Evolutionary conservation across 179 eudicot species (phyloP).

Genomic region (Drosera spatulata): DNA sequence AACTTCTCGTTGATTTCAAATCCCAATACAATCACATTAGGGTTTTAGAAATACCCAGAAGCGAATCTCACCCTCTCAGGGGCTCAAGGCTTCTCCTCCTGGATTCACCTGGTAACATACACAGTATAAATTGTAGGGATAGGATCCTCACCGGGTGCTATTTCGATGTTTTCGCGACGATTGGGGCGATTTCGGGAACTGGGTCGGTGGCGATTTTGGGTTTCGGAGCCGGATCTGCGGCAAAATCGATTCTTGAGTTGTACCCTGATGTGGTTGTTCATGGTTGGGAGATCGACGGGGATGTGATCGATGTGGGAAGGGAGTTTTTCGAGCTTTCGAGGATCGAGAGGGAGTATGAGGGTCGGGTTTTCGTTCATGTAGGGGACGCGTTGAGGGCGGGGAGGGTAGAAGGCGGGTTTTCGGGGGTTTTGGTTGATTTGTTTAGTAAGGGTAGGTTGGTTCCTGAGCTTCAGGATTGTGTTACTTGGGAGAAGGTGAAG

Average conservation of each 20-base stretch:
- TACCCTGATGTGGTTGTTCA: conserved; percentile 49
- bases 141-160: conserved; percentile 53
- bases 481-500: conserved; percentile 61
- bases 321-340: conserved; percentile 47
- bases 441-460: conserved; percentile 39
- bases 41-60: conserved; percentile 63
- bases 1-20: conserved; percentile 58
- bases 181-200: conserved; percentile 66
- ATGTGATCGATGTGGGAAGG: conserved; percentile 59
- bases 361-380: conserved; percentile 39
- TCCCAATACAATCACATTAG: conserved; percentile 66
- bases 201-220: conserved; percentile 79
- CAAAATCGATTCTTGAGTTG: conserved; percentile 36
- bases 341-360: conserved; percentile 31
- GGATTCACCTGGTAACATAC: conserved; percentile 80
- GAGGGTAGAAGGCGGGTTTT: conserved; percentile 28
- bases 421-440: conserved; percentile 27
- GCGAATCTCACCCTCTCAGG: conserved; percentile 65
- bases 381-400: conserved; percentile 53
- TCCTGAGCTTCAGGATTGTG: conserved; percentile 59
- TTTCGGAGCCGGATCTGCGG: conserved; percentile 82
- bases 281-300: conserved; percentile 83
- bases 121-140: conserved; percentile 51
- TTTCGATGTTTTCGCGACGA: conserved; percentile 78
- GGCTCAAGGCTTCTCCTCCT: conserved; percentile 80